A percentile compares a stretch with the other conserved stretches of the same genome.
Conservation (phyloP, 768 basidiomycete genomes). For the Mycena metata region DNA sequence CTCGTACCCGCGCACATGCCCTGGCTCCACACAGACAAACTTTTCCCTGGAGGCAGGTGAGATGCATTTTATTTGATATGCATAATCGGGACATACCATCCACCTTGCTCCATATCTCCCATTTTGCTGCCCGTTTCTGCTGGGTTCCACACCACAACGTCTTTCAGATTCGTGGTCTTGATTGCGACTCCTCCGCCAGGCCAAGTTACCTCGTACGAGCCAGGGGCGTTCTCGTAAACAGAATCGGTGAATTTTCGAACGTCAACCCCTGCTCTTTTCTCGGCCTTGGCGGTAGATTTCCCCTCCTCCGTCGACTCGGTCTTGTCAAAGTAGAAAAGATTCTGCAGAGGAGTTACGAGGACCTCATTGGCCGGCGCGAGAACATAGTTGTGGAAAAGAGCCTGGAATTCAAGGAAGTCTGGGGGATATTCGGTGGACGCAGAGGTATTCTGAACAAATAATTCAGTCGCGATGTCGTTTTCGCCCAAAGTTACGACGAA, state of each 20-base stretch:
- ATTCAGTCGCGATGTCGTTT: constrained; percentile 80
- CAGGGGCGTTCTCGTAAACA: constrained; percentile 77
- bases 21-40: constrained; percentile 94
- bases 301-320: constrained; percentile 69
- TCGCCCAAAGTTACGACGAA: constrained; percentile 87
- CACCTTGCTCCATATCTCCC: constrained; percentile 89
- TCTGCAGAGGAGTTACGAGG: constrained; percentile 74
- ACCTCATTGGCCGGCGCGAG: constrained; percentile 71
- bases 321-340: constrained; percentile 85
- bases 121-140: constrained; percentile 77
- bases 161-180: constrained; percentile 69
- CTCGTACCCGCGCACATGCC: constrained; percentile 82
- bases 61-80: background rate
- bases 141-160: constrained; percentile 98
- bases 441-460: constrained; percentile 84
- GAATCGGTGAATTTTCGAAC: constrained; percentile 79
- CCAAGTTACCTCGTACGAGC: constrained; percentile 72
- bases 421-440: constrained; percentile 51
- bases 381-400: constrained; percentile 93
- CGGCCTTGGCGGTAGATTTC: constrained; percentile 64
- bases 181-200: constrained; percentile 68
- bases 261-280: constrained; percentile 73
- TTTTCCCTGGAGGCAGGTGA: constrained; percentile 66
- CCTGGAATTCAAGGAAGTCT: constrained; percentile 85
- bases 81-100: constrained; percentile 70